Conservation (phyloP, 805 yeast genomes). For the Naumovozyma castellii region DNA sequence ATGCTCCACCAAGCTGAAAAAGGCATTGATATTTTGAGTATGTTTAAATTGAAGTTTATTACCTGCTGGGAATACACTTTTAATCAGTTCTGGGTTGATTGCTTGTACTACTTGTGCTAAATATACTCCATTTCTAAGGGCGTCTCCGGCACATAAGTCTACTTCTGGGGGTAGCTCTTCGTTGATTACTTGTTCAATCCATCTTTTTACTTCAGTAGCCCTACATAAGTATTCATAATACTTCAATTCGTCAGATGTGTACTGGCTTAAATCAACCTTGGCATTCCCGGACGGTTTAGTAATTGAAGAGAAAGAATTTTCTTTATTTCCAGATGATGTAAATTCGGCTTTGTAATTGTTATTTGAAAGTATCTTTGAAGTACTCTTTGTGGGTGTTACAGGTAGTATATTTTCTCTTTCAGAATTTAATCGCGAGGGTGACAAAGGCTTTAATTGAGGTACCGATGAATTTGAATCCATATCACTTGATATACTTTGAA, state of each 20-base stretch:
- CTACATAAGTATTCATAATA: slow-evolving; percentile 76
- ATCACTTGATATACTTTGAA: slow-evolving; percentile 15
- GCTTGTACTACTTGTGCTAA: slow-evolving; percentile 69
- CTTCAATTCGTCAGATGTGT: slow-evolving; percentile 22
- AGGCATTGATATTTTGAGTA: slow-evolving; percentile 83
- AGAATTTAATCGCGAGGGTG: slow-evolving; percentile 20
- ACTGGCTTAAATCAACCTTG: background rate
- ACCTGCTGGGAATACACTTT: slow-evolving; percentile 44
- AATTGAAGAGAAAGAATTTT: background rate
- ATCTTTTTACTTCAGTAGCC: slow-evolving; percentile 67
- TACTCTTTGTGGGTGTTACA: background rate
- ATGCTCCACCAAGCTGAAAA: slow-evolving; percentile 59
- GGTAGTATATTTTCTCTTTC: background rate
- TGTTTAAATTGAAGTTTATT: slow-evolving; percentile 74
- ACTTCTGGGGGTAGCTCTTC: slow-evolving; percentile 49
- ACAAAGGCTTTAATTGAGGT: slow-evolving; percentile 13
- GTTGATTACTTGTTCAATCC: slow-evolving; percentile 60
- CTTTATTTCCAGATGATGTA: slow-evolving; percentile 1
- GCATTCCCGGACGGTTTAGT: background rate
- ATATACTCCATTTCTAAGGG: slow-evolving; percentile 74
- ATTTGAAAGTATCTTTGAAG: background rate
- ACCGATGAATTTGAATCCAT: slow-evolving; percentile 2
- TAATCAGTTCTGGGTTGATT: slow-evolving; percentile 57
- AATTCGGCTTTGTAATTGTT: background rate
- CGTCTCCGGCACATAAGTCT: slow-evolving; percentile 45